phyloP scores from a whole-genome alignment of 208 protist species.

The Leishmania major region DNA sequence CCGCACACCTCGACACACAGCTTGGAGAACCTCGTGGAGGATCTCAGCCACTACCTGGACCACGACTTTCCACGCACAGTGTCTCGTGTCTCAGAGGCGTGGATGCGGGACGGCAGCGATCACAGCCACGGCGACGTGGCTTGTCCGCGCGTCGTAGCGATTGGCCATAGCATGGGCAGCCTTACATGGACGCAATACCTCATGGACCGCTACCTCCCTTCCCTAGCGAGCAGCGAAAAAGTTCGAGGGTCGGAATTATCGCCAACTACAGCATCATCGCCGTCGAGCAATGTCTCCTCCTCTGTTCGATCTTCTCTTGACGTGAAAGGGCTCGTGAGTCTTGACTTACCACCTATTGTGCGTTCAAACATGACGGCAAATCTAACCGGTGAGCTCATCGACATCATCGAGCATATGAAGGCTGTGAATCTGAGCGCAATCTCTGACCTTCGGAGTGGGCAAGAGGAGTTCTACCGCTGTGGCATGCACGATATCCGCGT shows the following conservation, averaged over 20 bases:
- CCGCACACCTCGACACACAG: constrained; percentile 52
- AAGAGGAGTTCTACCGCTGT: constrained; percentile 59
- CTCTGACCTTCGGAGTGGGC: constrained; percentile 41
- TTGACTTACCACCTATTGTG: constrained; percentile 65
- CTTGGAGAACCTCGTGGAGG: constrained; percentile 36
- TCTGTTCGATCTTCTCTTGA: neutral
- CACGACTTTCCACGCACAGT: constrained; percentile 12
- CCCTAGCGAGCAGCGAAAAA: neutral
- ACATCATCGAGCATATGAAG: constrained; percentile 48
- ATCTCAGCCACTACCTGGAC: constrained; percentile 38
- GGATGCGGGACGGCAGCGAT: neutral
- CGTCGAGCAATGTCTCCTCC: neutral
- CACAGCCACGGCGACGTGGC: too few species aligned
- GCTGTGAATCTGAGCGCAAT: constrained; percentile 41
- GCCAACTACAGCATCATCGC: neutral
- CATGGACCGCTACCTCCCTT: constrained; percentile 28
- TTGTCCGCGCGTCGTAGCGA: constrained; percentile 35
- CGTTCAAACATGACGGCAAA: constrained; percentile 22
- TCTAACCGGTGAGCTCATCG: constrained; percentile 35
- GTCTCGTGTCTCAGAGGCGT: neutral
- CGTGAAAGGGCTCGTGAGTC: constrained; percentile 41
- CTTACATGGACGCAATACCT: constrained; percentile 54
- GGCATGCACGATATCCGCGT: constrained; percentile 45
- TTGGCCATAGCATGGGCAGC: constrained; percentile 76
- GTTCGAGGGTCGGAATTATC: neutral